These are phyloP conservation scores for Boechera divaricarpa DNA, from an alignment of 345 rosid species.

Conservation along the genomic window DNA sequence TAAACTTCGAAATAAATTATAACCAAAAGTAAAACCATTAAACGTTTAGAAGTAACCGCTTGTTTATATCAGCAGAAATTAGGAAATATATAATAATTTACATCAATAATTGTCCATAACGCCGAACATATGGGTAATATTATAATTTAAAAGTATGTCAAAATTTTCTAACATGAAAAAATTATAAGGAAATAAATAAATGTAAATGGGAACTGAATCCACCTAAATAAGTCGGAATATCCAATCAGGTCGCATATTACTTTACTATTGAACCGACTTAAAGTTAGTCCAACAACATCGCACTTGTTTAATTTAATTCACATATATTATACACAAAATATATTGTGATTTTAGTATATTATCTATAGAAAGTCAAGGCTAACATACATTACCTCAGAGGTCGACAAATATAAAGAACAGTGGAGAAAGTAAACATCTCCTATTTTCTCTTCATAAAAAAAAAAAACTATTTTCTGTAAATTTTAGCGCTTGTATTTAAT, in stretches of 20 bases:
- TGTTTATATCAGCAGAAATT: slow-evolving; percentile 22
- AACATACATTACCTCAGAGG: neutral
- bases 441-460: neutral
- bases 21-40: neutral
- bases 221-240: slow-evolving; percentile 11
- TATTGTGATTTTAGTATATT: neutral
- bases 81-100: neutral
- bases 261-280: slow-evolving; percentile 25
- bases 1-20: neutral
- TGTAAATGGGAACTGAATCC: slow-evolving; percentile 11
- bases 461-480: neutral
- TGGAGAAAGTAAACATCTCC: neutral
- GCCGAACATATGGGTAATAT: neutral
- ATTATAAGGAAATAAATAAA: neutral
- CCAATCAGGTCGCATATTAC: slow-evolving; percentile 16
- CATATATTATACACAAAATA: neutral
- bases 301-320: slow-evolving; percentile 2
- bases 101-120: neutral
- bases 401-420: neutral
- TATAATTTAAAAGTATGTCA: neutral
- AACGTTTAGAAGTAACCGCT: neutral
- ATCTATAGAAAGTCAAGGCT: slow-evolving; percentile 17
- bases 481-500: neutral
- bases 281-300: slow-evolving; percentile 35
- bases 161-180: neutral